phyloP scores from a whole-genome alignment of 352 stramenopile species.

The Elongisporangium senticosum region DNA sequence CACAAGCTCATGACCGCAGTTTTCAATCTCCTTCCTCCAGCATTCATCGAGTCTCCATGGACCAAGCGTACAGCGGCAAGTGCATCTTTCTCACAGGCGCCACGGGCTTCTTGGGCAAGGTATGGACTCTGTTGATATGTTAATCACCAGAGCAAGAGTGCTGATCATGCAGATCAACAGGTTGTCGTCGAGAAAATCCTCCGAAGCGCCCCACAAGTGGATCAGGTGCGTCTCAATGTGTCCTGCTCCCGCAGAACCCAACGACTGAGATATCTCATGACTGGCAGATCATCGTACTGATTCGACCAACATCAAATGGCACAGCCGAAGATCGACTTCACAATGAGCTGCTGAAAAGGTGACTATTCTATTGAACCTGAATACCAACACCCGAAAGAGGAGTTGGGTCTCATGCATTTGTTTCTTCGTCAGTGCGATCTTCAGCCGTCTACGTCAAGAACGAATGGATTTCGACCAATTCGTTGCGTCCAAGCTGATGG shows the following conservation, averaged over 20 bases:
- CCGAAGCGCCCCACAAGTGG: conserved; percentile 50
- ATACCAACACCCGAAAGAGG: too few species aligned
- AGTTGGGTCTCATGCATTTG: too few species aligned
- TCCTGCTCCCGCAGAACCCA: too few species aligned
- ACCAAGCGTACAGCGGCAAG: conserved; percentile 51
- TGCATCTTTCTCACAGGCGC: conserved; percentile 78
- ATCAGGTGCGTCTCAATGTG: conserved; percentile 28
- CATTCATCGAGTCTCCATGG: conserved; percentile 18
- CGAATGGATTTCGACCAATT: conserved; percentile 35
- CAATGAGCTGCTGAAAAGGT: conserved; percentile 67
- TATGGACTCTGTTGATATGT: conserved; percentile 5
- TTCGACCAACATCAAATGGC: conserved; percentile 71
- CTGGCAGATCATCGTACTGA: conserved; percentile 74
- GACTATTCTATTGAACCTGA: too few species aligned
- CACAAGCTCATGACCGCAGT: too few species aligned
- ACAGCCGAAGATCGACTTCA: conserved; percentile 44
- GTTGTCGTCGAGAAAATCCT: conserved; percentile 80
- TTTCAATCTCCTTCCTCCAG: too few species aligned
- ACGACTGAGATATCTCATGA: too few species aligned
- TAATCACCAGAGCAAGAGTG: too few species aligned
- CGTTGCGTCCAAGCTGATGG: conserved; percentile 42
- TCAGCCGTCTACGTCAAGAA: conserved; percentile 58
- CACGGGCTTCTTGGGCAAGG: conserved; percentile 85
- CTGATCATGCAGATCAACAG: conserved; percentile 19
- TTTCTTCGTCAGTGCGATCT: too few species aligned